Percentiles rank a stretch among this genome's conserved stretches.
These are phyloP conservation scores for Pichia ethanolica DNA, from an alignment of 805 yeast genomes.

Conservation along the genomic window DNA sequence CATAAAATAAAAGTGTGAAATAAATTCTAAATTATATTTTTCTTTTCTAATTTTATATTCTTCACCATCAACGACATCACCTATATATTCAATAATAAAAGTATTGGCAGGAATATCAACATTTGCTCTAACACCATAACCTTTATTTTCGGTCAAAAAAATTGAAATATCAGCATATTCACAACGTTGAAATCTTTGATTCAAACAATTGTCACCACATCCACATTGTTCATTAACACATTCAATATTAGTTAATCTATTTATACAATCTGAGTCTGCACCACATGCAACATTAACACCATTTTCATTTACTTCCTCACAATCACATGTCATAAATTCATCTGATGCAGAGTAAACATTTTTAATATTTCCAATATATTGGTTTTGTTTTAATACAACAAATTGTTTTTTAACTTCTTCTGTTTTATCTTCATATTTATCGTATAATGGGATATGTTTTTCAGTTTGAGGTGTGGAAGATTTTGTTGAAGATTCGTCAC, in stretches of 20 bases:
- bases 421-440: conserved; percentile 48
- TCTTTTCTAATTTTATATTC: conserved; percentile 70
- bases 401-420: conserved; percentile 61
- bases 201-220: conserved; percentile 76
- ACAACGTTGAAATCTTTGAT: conserved; percentile 78
- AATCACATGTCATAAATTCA: conserved; percentile 88
- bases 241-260: conserved; percentile 85
- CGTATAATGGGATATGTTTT: conserved; percentile 21
- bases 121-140: conserved; percentile 81
- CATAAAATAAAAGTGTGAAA: conserved; percentile 89
- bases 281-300: conserved; percentile 63
- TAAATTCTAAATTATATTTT: conserved; percentile 58
- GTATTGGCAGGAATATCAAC: conserved; percentile 46
- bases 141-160: conserved; percentile 77
- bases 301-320: conserved; percentile 43
- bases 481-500: conserved; percentile 11
- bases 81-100: conserved; percentile 89
- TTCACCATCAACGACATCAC: conserved; percentile 83
- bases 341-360: conserved; percentile 62
- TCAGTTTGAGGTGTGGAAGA: conserved; percentile 11
- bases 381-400: conserved; percentile 46
- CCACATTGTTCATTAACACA: conserved; percentile 64
- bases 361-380: conserved; percentile 51
- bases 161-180: conserved; percentile 74
- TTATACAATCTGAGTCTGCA: conserved; percentile 82